Conservation (phyloP, 345 rosid species). For the Erucastrum elatum region DNA sequence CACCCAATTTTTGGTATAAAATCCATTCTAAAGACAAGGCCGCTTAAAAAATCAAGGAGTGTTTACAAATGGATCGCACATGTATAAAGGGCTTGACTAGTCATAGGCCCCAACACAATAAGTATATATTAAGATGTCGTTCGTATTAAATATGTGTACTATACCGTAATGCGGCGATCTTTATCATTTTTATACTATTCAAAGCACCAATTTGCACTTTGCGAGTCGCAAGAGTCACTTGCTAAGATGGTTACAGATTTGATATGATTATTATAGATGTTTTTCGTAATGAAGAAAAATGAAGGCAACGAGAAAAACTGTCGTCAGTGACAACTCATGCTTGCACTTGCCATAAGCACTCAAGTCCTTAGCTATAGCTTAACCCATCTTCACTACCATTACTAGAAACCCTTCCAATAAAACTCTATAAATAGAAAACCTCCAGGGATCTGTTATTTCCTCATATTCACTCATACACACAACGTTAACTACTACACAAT, state of each 20-base stretch:
- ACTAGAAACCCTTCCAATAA: slow-evolving; percentile 21
- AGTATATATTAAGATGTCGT: slow-evolving; percentile 30
- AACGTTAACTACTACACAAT: slow-evolving; percentile 12
- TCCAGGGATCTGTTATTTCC: slow-evolving; percentile 33
- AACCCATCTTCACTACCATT: slow-evolving; percentile 25
- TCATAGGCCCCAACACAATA: slow-evolving; percentile 21
- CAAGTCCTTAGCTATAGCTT: slow-evolving; percentile 24
- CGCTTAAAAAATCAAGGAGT: slow-evolving; percentile 27
- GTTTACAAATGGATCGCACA: slow-evolving; percentile 31
- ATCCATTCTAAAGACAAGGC: slow-evolving; percentile 17
- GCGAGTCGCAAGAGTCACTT: slow-evolving; percentile 35
- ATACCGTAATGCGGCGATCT: slow-evolving; percentile 26
- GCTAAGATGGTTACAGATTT: slow-evolving; percentile 2
- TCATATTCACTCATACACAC: slow-evolving; percentile 21
- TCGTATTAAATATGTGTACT: slow-evolving; percentile 21
- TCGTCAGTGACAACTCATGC: slow-evolving; percentile 33
- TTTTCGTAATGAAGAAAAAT: slow-evolving; percentile 23
- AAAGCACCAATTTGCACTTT: slow-evolving; percentile 32
- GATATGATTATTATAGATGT: slow-evolving; percentile 11
- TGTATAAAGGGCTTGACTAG: slow-evolving; percentile 28
- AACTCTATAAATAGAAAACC: slow-evolving; percentile 37
- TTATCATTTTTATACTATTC: slow-evolving; percentile 27
- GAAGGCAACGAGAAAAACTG: slow-evolving; percentile 17
- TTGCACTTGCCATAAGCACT: slow-evolving; percentile 37
- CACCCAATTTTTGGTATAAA: neutral